Conservation (phyloP, 2,329 filamentous ascomycete species). For the Aspergillus udagawae region DNA sequence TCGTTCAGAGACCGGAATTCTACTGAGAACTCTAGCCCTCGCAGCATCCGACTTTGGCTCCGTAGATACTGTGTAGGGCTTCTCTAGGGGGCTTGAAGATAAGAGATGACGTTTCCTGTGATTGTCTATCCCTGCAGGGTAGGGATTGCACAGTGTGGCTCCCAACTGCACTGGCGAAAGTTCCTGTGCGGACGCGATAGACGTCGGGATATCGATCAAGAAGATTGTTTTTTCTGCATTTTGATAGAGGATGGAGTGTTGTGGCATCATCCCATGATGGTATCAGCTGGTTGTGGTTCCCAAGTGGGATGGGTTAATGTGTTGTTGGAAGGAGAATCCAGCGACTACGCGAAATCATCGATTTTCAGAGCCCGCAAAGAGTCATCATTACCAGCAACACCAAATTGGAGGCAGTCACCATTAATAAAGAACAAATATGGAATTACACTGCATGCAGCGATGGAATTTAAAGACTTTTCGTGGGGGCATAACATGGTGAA, state of each 20-base stretch:
- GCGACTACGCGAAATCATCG: background rate
- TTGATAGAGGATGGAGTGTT: slow-evolving; percentile 48
- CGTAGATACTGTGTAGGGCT: slow-evolving; percentile 45
- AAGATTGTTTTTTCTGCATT: slow-evolving; percentile 43
- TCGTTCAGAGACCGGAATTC: slow-evolving; percentile 31
- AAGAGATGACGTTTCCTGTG: slow-evolving; percentile 28
- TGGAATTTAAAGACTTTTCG: background rate
- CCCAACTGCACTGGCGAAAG: slow-evolving; percentile 11
- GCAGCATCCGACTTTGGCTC: slow-evolving; percentile 50
- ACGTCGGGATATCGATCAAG: slow-evolving; percentile 56
- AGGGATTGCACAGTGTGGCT: background rate
- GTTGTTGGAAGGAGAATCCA: background rate
- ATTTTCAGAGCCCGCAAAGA: background rate
- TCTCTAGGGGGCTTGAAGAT: slow-evolving; percentile 43
- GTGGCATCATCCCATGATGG: slow-evolving; percentile 3
- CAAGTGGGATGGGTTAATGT: background rate
- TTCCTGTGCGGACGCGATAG: slow-evolving; percentile 53
- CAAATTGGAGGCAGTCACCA: background rate
- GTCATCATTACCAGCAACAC: background rate
- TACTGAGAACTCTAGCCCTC: slow-evolving; percentile 36
- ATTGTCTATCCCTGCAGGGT: background rate
- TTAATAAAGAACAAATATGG: background rate
- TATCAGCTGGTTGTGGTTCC: background rate
- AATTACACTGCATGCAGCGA: background rate
- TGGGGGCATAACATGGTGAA: background rate